Conservation (phyloP, 306 rosid genomes). For the Betula pendula region DNA sequence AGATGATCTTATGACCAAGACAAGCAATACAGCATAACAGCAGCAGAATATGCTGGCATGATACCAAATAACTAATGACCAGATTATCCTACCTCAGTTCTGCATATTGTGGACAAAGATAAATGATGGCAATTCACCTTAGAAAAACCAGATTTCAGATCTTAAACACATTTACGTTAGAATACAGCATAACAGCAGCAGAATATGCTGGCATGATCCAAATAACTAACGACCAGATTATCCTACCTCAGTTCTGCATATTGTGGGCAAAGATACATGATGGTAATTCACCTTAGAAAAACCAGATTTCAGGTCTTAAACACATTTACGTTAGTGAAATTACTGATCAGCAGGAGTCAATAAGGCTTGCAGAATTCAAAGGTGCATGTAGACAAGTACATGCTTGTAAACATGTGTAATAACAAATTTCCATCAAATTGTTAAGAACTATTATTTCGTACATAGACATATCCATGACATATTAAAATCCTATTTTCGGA, state of each 20-base stretch:
- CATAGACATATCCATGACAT: not conserved
- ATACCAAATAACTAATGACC: not conserved
- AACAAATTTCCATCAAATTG: not conserved
- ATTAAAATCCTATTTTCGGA: not conserved
- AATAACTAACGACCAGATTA: not conserved
- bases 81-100: constrained; percentile 1
- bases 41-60: not conserved
- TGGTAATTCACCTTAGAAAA: not conserved
- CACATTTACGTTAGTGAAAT: not conserved
- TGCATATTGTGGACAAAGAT: not conserved
- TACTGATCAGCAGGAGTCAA: not conserved
- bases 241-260: not conserved
- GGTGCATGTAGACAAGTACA: not conserved
- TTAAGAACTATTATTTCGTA: not conserved
- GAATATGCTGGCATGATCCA: not conserved
- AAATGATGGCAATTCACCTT: not conserved
- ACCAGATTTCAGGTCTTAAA: not conserved
- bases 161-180: no score
- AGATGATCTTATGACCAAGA: not conserved
- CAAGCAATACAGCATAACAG: not conserved
- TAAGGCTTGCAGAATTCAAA: not conserved
- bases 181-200: not conserved
- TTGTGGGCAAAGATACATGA: not conserved
- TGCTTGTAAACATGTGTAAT: not conserved
- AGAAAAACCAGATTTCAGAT: not conserved